Evolutionary conservation across 371 early-diverging fungal genomes (phyloP).

Genomic region (Mortierella sp.): DNA sequence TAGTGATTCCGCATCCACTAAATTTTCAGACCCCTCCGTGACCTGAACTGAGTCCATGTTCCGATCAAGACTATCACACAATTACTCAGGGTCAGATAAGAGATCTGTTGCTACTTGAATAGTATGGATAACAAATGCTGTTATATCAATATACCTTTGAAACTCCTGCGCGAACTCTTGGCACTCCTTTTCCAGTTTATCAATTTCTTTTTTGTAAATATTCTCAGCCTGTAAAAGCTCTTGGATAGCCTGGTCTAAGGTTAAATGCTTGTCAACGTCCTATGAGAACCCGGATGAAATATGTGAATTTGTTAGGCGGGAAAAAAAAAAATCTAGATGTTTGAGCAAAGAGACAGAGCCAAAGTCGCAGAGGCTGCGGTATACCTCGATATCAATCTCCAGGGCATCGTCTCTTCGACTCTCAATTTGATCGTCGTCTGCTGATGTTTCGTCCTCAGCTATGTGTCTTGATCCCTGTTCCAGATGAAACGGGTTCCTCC

Average conservation of each 20-base stretch:
- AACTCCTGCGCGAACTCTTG: constrained; percentile 33
- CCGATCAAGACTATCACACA: constrained; percentile 28
- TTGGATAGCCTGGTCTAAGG: constrained; percentile 46
- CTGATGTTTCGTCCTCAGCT: background rate
- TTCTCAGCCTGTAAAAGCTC: constrained; percentile 38
- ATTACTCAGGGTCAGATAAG: background rate
- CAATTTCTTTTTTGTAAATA: constrained; percentile 37
- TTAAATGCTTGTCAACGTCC: constrained; percentile 47
- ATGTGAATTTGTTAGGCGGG: background rate
- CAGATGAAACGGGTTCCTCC: constrained; percentile 38
- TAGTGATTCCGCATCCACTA: constrained; percentile 17
- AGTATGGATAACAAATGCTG: background rate
- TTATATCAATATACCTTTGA: constrained; percentile 28
- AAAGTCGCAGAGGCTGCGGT: background rate
- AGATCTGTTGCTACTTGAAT: background rate
- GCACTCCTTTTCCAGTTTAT: constrained; percentile 30
- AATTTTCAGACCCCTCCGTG: background rate
- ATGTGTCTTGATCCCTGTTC: background rate
- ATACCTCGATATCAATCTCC: constrained; percentile 50
- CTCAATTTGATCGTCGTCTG: background rate
- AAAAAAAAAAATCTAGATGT: no score
- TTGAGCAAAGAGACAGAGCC: no score
- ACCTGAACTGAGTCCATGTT: constrained; percentile 16
- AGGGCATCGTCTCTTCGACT: background rate
- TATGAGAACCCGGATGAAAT: background rate